Evolutionary conservation across 2,329 filamentous ascomycete genomes (phyloP).

Genomic region (Trichoderma atrobrunneum): DNA sequence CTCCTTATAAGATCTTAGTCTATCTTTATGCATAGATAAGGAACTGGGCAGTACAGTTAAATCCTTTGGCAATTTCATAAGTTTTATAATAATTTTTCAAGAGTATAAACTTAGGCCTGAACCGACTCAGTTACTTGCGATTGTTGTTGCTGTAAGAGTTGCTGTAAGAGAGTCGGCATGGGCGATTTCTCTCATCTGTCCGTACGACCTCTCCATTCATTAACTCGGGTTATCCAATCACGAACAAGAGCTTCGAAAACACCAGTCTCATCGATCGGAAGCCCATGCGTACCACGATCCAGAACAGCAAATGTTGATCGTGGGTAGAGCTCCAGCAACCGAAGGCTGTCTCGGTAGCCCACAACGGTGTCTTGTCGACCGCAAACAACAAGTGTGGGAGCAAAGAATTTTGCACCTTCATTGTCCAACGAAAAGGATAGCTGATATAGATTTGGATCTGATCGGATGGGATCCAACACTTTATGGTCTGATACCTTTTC

Average conservation of each 20-base stretch:
- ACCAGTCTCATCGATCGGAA: conserved; percentile 19
- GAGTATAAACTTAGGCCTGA: not conserved
- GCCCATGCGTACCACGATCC: conserved; percentile 19
- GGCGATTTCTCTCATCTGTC: not conserved
- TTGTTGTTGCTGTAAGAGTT: no score
- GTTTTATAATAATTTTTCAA: no score
- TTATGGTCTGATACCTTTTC: not conserved
- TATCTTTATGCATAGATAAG: no score
- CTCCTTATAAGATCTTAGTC: no score
- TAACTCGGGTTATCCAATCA: conserved; percentile 18
- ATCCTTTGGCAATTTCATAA: no score
- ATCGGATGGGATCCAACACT: conserved; percentile 4
- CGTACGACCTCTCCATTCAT: conserved; percentile 17
- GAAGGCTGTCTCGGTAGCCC: conserved; percentile 20
- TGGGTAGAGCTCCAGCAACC: conserved; percentile 18
- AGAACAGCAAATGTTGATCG: conserved; percentile 18
- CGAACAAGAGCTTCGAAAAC: conserved; percentile 20
- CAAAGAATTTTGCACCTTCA: conserved; percentile 3
- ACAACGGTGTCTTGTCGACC: conserved; percentile 18
- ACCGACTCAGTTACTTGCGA: not conserved
- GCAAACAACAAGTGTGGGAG: conserved; percentile 19
- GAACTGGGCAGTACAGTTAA: no score
- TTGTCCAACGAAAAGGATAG: conserved; percentile 8
- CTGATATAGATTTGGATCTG: conserved; percentile 15
- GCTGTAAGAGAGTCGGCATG: no score